Base-by-base conservation (phyloP, 2,329 filamentous ascomycete species). In the Xylaria sp. region DNA sequence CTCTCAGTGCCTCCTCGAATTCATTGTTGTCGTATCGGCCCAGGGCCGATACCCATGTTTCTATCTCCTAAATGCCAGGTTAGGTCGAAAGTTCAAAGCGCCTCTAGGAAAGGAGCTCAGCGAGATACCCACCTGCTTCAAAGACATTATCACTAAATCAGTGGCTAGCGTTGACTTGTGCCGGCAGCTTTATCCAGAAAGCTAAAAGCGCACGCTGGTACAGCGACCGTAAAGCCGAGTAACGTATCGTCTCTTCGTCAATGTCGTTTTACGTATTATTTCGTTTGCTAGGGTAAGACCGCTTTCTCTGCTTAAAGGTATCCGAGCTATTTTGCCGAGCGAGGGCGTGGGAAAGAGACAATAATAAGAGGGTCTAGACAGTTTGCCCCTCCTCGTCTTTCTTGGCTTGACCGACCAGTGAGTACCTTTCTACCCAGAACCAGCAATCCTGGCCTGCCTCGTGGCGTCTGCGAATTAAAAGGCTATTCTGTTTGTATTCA, bases 1-100 rank as follows among this genome's bases (percentile, higher is more conserved):
- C 89, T 75, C 86, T 88, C 71, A 98, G 83, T 33, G 96, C 90
- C 74, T 95, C 92, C 78, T 98, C 95, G 82, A 97, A 98, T 78
- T 99, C 94, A 83, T 97, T 97, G 83, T 95, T 96, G 83, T 99
- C 96, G 84, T 99, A 99, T 79, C 91, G 91, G 76, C 86, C 90
- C 64, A 99, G 89, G 82, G 96, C 96, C 80, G 91, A 86, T 74
- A 98, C 96, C 96, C 96, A 99, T 59, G 94, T 97, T 84, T 98
- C 95, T 82, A 99, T 99, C 92, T 99, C 96, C 94, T 97, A 65
- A 25, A 15, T 39, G 48, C 36, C 20, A 41, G 8, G 56, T 72
- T 25, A 73, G 70, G 28, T 64, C 33, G 13, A 57, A 41, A 61
- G 1, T 7, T 7, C 25, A 36, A 36, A 48, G 39, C 25, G 3